Conservation (phyloP, 2,329 filamentous ascomycete genomes). For the Verticillium longisporum region DNA sequence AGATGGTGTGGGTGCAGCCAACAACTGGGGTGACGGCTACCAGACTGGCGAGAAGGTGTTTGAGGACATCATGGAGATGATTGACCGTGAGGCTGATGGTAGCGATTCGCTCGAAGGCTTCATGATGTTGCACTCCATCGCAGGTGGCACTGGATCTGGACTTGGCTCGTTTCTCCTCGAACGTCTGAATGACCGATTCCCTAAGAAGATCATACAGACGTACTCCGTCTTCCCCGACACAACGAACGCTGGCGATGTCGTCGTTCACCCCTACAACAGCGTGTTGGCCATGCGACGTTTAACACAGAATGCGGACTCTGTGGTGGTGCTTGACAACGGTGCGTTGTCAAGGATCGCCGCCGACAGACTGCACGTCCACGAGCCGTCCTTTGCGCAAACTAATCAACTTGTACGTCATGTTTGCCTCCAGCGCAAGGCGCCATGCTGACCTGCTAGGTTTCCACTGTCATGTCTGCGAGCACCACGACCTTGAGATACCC, state of each 20-base stretch:
- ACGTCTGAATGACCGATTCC: slow-evolving; percentile 91
- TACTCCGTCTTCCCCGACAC: slow-evolving; percentile 98
- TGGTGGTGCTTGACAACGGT: slow-evolving; percentile 94
- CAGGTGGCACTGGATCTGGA: slow-evolving; percentile 93
- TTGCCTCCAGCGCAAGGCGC: not conserved
- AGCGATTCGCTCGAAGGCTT: slow-evolving; percentile 98
- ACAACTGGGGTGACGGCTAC: slow-evolving; percentile 98
- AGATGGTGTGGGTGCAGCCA: slow-evolving; percentile 86
- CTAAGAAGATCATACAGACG: slow-evolving; percentile 98
- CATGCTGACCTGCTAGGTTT: slow-evolving; percentile 45
- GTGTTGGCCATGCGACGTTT: slow-evolving; percentile 83
- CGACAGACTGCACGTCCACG: slow-evolving; percentile 88
- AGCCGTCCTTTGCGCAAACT: slow-evolving; percentile 93
- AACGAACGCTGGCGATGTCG: slow-evolving; percentile 78
- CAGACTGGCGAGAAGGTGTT: slow-evolving; percentile 85
- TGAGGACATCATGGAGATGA: slow-evolving; percentile 99
- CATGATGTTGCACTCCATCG: slow-evolving; percentile 98
- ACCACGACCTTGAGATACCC: slow-evolving; percentile 95
- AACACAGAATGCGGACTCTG: slow-evolving; percentile 94
- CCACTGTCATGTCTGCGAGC: slow-evolving; percentile 97
- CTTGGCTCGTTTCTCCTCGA: slow-evolving; percentile 92
- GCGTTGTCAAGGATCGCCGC: slow-evolving; percentile 90
- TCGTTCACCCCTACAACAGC: slow-evolving; percentile 98
- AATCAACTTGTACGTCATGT: slow-evolving; percentile 69
- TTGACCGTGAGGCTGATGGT: slow-evolving; percentile 94